These are phyloP conservation scores for Chlamydomonas applanata DNA, from an alignment of 139 green algal species.

Conservation along the genomic window DNA sequence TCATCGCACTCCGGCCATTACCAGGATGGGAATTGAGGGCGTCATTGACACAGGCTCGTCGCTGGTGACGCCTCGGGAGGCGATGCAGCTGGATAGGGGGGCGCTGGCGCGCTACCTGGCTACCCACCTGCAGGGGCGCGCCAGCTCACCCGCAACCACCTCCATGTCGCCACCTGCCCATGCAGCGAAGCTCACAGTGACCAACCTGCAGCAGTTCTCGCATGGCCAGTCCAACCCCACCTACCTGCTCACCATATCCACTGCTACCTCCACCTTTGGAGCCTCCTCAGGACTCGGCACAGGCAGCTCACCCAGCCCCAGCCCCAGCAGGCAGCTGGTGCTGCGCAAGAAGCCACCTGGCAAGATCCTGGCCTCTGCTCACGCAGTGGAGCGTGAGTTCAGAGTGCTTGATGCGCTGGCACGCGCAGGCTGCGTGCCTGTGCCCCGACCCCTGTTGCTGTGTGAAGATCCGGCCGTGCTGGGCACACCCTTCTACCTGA, in stretches of 20 bases:
- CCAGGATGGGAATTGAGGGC: no score
- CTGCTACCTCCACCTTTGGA: neutral
- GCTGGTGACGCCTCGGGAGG: no score
- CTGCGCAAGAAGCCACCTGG: conserved; percentile 96
- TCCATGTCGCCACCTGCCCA: neutral
- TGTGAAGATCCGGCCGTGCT: conserved; percentile 79
- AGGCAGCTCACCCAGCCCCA: no score
- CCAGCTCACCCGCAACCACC: no score
- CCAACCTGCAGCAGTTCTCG: conserved; percentile 59
- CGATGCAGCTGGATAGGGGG: no score
- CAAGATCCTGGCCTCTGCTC: conserved; percentile 86
- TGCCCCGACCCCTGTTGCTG: conserved; percentile 72
- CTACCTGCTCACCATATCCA: conserved; percentile 71
- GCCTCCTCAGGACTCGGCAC: no score
- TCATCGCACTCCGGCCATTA: no score
- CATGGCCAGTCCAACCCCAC: conserved; percentile 97
- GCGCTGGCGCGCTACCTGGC: no score
- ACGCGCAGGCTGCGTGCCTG: conserved; percentile 61
- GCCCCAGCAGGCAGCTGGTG: conserved; percentile 56
- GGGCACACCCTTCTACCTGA: conserved; percentile 96
- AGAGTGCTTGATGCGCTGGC: conserved; percentile 63
- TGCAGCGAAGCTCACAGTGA: neutral
- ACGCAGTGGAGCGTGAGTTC: conserved; percentile 93
- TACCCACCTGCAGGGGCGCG: no score
- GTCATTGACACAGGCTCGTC: no score